Evolutionary conservation across 192 early-diverging fungal species (phyloP).

Genomic region (Coemansia nantahalensis): DNA sequence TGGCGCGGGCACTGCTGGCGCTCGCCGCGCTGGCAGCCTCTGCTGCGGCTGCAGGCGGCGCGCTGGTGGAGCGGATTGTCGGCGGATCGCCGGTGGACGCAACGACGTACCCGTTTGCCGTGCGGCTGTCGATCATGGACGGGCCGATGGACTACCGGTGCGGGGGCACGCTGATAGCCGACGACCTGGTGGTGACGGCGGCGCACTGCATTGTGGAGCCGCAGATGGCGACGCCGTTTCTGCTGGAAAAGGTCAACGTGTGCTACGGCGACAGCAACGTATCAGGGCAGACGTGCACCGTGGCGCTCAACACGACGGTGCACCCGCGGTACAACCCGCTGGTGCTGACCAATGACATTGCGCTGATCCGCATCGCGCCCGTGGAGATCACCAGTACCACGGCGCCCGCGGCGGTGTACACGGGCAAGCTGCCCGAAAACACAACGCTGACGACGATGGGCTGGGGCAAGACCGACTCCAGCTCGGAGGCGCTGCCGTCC

Average conservation of each 20-base stretch:
- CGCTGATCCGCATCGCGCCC: conserved; percentile 29
- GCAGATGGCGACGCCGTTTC: conserved; percentile 12
- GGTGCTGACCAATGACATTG: conserved; percentile 40
- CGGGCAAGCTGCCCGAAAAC: conserved; percentile 18
- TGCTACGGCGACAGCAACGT: conserved; percentile 35
- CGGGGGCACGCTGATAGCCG: conserved; percentile 34
- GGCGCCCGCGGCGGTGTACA: conserved; percentile 12
- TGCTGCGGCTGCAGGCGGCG: neutral
- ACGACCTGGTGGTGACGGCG: conserved; percentile 36
- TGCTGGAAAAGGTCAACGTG: conserved; percentile 20
- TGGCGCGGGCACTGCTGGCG: too few species aligned
- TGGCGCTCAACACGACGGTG: conserved; percentile 23
- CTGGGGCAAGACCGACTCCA: conserved; percentile 42
- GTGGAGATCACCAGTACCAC: neutral
- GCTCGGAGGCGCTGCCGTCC: conserved; percentile 11
- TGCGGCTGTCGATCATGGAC: conserved; percentile 28
- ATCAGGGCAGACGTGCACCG: conserved; percentile 13
- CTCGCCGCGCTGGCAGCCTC: too few species aligned
- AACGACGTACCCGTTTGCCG: conserved; percentile 33
- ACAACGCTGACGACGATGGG: conserved; percentile 41
- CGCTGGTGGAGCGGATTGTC: conserved; percentile 32
- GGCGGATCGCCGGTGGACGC: conserved; percentile 13
- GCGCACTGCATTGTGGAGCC: conserved; percentile 42
- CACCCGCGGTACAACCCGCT: conserved; percentile 25
- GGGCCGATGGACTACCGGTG: conserved; percentile 27